Base-by-base conservation (phyloP, 2,329 filamentous ascomycete genomes). In the Cladorrhinum sp. region DNA sequence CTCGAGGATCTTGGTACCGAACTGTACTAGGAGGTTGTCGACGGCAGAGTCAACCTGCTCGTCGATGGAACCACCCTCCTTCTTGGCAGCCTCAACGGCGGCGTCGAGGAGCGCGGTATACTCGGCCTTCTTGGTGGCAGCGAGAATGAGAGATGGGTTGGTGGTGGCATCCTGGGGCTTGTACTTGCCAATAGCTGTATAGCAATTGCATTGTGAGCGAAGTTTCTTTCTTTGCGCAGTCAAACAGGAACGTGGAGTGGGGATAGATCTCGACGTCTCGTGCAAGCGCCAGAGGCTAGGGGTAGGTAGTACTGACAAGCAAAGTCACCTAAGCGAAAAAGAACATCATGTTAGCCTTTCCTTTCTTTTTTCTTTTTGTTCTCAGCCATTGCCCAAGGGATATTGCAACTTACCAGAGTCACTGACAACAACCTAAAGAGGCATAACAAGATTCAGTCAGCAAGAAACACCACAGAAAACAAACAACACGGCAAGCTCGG, bases 81-180 rank as follows among this genome's bases (percentile, higher is more conserved):
- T 73, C 89, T 97, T 98, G 80, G 91, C 94, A 79, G 92, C 93
- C 67, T 82, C 84, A 70, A 97, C 83, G 71, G 94, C 92, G 60
- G 82, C 80, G 74, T 98, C 93, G 71, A 97, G 96, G 75, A 98
- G 82, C 78, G 89, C 88, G 73, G 91, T 92, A 79, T 98, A 98
- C 80, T 97, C 93, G 76, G 91, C 75, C 87, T 98, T 98, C 86
- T 99, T 98, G 76, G 95, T 93, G 67, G 95, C 95, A 70, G 93
- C 94, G 76, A 99, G 90, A 80, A 99, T 98, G 77, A 99, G 86
- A 66, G 95, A 98, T 63, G 95, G 95, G 88, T 99, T 99, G 83
- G 95, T 99, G 78, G 95, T 99, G 75, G 95, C 95, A 91, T 99
- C 95, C 85, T 99, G 93, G 68, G 95, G 95, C 88, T 96, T 96